These are phyloP conservation scores for Graphiopsis chlorocephala DNA, from an alignment of 2,329 filamentous ascomycete species.

Conservation along the genomic window DNA sequence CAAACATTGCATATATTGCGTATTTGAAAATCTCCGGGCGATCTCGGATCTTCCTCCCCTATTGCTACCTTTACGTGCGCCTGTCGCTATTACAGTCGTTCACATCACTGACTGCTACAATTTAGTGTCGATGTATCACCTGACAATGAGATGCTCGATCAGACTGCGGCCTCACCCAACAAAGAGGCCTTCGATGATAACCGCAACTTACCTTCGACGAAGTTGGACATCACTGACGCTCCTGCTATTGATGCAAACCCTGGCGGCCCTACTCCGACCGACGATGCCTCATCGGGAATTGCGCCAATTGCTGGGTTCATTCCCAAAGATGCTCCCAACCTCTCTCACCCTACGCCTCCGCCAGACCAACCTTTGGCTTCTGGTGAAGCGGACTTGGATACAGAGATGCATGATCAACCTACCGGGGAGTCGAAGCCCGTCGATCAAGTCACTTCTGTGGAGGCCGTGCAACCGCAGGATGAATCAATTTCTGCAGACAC, in stretches of 20 bases:
- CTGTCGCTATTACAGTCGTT: background rate
- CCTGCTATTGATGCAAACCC: constrained; percentile 26
- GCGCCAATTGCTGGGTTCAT: constrained; percentile 44
- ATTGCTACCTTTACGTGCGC: background rate
- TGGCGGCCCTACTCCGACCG: constrained; percentile 36
- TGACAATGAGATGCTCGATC: constrained; percentile 14
- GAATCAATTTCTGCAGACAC: background rate
- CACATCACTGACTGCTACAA: constrained; percentile 3
- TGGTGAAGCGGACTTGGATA: constrained; percentile 29
- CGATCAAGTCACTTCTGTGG: constrained; percentile 16
- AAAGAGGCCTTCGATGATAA: constrained; percentile 18
- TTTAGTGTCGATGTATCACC: background rate
- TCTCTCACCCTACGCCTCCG: constrained; percentile 42
- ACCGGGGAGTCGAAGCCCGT: constrained; percentile 19
- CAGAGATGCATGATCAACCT: constrained; percentile 24
- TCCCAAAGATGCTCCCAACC: constrained; percentile 39
- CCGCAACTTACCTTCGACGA: constrained; percentile 10
- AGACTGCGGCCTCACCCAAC: constrained; percentile 4
- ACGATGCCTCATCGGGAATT: constrained; percentile 44
- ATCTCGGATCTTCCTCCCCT: background rate
- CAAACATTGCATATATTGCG: background rate
- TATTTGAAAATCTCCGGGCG: background rate
- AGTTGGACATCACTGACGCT: constrained; percentile 23
- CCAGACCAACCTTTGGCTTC: constrained; percentile 40
- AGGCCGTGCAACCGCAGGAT: background rate